Evolutionary conservation across 1,139 yeast species (phyloP), one percentile per base, ranked within the genome.

Genomic region (Hyphopichia buzzinii): DNA sequence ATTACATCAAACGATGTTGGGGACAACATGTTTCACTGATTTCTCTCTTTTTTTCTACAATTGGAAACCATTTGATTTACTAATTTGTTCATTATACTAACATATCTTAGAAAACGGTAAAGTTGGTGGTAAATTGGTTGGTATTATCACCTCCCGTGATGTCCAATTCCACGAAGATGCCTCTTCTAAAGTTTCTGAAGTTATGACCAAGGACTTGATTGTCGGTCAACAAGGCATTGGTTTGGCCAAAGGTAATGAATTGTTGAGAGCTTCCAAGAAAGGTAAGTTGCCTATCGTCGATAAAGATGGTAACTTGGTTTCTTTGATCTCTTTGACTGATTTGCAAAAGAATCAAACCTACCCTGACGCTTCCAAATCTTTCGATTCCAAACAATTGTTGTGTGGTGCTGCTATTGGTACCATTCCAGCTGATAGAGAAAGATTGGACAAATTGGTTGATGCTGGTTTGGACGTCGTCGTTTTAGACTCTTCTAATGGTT

Each of bases 341-440:
- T 81, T 92, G 72, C 95, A 88, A 77, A 92, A 92, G 78, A 92
- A 94, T 72, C 85, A 85, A 72, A 77, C 79, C 62, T 92, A 77
- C 73, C 99, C 99, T 54, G 74, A 82, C 50, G 97, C 98, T 42
- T 89, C 97, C 47, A 92, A 92, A 74, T 85, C 96, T 30, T 84
- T 81, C 57, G 76, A 83, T 54, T 87, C 97, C 40, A 92, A 92
- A 77, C 99, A 92, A 72, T 79, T 92, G 62, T 78, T 94, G 57
- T 88, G 96, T 78, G 98, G 98, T 77, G 99, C 98, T 52, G 95
- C 98, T 45, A 81, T 92, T 59, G 98, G 98, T 67, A 92, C 98
- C 46, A 75, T 95, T 46, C 84, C 79, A 33, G 84, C 88, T 53
- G 98, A 92, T 70, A 85, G 77, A 59, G 84, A 77, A 55, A 88